Base-by-base conservation (phyloP, 768 basidiomycete genomes). In the Crepidotus variabilis region DNA sequence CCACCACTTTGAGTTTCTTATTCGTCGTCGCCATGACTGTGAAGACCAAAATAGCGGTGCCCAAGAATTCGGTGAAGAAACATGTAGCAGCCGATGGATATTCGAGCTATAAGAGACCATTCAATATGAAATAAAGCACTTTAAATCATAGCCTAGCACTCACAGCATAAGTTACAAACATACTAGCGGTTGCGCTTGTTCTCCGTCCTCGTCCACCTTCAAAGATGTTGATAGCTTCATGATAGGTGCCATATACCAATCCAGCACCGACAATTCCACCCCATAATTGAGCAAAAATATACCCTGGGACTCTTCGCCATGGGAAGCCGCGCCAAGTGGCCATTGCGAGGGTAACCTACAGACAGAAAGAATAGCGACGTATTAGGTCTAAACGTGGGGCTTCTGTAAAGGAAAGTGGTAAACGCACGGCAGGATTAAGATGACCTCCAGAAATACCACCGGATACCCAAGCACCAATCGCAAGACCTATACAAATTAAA, bases 251-350 rank as follows among this genome's bases (percentile, higher is more conserved):
- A 59, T 88, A 88, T 23, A 83, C 68, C 35, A 84, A 63, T 1
- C 78, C 79, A 9, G 80, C 79, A 20, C 85, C 88, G 50, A 78
- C 73, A 34, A 87, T 59, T 4, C 72, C 87, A n/a, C 88, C 88
- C 55, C 86, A 68, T 22, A 86, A 61, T 65, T 90, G 88, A 0
- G 85, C 81, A 2, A 23, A 9, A 6, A 45, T 51, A 60, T 55
- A 58, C 66, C 75, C 75, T 1, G 91, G 90, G 0, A 90, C 90
- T 64, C 92, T 92, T 60, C 75, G 78, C 86, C 88, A 88, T 0
- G 91, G 85, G 69, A 93, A 92, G 47, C 77, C 78, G 56, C 89
- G 84, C 69, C 83, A 84, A 2, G 83, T 75, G 2, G 87, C 88
- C 55, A 92, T 65, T 13, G 84, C 80, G 48, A 93, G 72, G 21